Evolutionary conservation across 2,329 filamentous ascomycete genomes (phyloP).

Genomic region (Fusarium staphyleae): DNA sequence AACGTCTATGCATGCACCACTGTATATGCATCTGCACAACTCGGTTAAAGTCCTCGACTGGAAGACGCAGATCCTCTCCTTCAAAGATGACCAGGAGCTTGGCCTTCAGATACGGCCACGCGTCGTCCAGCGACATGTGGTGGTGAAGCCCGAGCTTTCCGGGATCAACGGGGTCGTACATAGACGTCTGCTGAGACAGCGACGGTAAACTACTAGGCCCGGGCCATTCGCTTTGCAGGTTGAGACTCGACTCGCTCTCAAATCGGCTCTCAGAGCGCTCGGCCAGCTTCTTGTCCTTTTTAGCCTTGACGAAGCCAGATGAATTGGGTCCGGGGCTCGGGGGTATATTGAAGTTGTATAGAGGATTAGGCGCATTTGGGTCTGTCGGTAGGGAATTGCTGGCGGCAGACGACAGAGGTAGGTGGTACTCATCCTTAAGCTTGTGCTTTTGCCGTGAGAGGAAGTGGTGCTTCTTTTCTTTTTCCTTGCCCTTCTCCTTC

Average conservation of each 20-base stretch:
- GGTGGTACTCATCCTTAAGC: conserved; percentile 74
- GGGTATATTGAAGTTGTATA: conserved; percentile 81
- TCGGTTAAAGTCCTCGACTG: conserved; percentile 83
- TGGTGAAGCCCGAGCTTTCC: conserved; percentile 66
- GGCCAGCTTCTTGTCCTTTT: conserved; percentile 85
- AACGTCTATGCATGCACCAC: conserved; percentile 76
- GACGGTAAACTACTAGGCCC: conserved; percentile 61
- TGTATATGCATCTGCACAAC: conserved; percentile 81
- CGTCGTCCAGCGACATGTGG: conserved; percentile 77
- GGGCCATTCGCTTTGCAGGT: conserved; percentile 57
- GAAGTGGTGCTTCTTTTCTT: conserved; percentile 82
- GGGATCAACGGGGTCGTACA: conserved; percentile 63
- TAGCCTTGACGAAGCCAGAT: conserved; percentile 77
- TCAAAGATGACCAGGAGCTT: conserved; percentile 81
- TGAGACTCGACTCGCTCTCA: conserved; percentile 59
- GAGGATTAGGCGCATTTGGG: conserved; percentile 74
- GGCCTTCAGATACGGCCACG: conserved; percentile 81
- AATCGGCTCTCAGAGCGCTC: conserved; percentile 64
- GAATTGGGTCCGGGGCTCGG: conserved; percentile 72
- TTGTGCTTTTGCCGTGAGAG: conserved; percentile 82
- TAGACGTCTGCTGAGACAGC: conserved; percentile 51
- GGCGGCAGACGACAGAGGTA: conserved; percentile 76
- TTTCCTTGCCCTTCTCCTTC: conserved; percentile 63
- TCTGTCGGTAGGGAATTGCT: conserved; percentile 81
- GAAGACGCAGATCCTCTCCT: conserved; percentile 79